phyloP scores from a whole-genome alignment of 352 stramenopile species.

The Phytophthora fragariaefolia region DNA sequence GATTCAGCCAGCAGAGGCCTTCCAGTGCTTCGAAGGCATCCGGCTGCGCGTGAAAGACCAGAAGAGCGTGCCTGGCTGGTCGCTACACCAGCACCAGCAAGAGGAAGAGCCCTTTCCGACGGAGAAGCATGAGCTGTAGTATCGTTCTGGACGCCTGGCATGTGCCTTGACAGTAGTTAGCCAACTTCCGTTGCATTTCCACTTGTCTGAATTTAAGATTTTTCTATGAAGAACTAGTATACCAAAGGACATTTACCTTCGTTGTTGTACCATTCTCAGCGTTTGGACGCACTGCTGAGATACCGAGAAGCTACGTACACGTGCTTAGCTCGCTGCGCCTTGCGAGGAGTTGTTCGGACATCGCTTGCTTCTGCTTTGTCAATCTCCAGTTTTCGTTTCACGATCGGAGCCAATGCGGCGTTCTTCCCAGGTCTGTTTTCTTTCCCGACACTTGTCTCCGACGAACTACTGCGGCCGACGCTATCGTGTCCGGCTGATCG shows the following conservation, averaged over 20 bases:
- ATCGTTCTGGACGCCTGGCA: constrained; percentile 3
- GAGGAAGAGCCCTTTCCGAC: constrained; percentile 27
- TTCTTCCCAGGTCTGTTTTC: constrained; percentile 10
- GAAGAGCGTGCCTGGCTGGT: constrained; percentile 84
- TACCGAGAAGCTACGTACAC: constrained; percentile 60
- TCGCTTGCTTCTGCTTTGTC: constrained; percentile 19
- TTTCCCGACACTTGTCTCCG: constrained; percentile 22
- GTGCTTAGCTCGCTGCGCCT: constrained; percentile 44
- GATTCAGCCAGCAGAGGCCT: constrained; percentile 43
- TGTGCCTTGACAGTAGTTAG: constrained; percentile 30
- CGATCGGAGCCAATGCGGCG: constrained; percentile 3
- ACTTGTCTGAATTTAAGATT: constrained; percentile 26
- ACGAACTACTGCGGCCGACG: constrained; percentile 18
- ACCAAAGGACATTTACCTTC: constrained; percentile 24
- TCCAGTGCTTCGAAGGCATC: constrained; percentile 79
- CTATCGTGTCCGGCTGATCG: constrained; percentile 9
- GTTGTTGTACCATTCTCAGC: constrained; percentile 23
- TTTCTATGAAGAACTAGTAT: constrained; percentile 39
- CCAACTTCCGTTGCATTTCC: constrained; percentile 25
- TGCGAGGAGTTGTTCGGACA: constrained; percentile 31
- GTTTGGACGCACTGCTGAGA: constrained; percentile 44
- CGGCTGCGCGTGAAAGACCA: constrained; percentile 85
- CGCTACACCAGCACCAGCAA: constrained; percentile 48
- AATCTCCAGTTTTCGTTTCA: constrained; percentile 30
- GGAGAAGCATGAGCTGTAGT: constrained; percentile 50